A percentile compares a stretch with the other conserved stretches of the same genome.
Evolutionary conservation across 495 filamentous ascomycete genomes (phyloP).

Genomic region (Aspergillus asperescens): DNA sequence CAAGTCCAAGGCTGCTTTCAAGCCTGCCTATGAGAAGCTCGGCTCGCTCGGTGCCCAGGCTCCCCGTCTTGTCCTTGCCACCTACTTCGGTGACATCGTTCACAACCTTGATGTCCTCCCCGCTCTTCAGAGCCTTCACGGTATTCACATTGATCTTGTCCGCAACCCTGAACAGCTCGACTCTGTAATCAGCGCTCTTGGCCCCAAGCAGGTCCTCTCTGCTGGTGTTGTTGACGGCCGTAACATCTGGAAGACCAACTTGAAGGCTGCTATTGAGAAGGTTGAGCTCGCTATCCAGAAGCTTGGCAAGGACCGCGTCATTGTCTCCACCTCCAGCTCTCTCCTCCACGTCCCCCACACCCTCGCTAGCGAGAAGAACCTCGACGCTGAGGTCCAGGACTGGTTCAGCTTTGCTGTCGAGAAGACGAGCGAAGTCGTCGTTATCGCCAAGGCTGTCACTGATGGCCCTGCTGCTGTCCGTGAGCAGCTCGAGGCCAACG

Average conservation of each 20-base stretch:
- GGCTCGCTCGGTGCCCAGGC: slow-evolving; percentile 66
- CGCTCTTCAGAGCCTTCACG: slow-evolving; percentile 62
- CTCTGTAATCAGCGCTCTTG: slow-evolving; percentile 66
- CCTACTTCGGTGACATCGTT: slow-evolving; percentile 98
- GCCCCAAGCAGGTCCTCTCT: slow-evolving; percentile 82
- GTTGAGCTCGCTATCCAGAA: slow-evolving; percentile 85
- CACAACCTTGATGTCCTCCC: slow-evolving; percentile 93
- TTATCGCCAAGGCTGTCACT: slow-evolving; percentile 94
- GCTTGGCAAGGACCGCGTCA: slow-evolving; percentile 91
- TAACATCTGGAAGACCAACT: slow-evolving; percentile 99
- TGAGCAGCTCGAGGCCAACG: slow-evolving; percentile 86
- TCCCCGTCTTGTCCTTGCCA: slow-evolving; percentile 79
- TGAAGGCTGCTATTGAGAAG: slow-evolving; percentile 81
- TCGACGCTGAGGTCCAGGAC: slow-evolving; percentile 82
- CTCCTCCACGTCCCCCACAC: slow-evolving; percentile 98
- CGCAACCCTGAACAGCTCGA: slow-evolving; percentile 95
- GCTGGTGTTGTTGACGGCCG: slow-evolving; percentile 94
- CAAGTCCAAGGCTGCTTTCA: slow-evolving; percentile 93
- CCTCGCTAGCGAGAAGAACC: slow-evolving; percentile 93
- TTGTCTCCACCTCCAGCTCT: slow-evolving; percentile 93
- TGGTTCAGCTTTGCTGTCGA: slow-evolving; percentile 98
- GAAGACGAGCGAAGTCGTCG: slow-evolving; percentile 85
- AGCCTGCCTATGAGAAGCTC: slow-evolving; percentile 90
- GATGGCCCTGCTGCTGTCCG: slow-evolving; percentile 81
- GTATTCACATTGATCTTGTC: slow-evolving; percentile 90